These are phyloP conservation scores for Ceratocystis harringtonii DNA, from an alignment of 2,329 filamentous ascomycete species.

Conservation along the genomic window DNA sequence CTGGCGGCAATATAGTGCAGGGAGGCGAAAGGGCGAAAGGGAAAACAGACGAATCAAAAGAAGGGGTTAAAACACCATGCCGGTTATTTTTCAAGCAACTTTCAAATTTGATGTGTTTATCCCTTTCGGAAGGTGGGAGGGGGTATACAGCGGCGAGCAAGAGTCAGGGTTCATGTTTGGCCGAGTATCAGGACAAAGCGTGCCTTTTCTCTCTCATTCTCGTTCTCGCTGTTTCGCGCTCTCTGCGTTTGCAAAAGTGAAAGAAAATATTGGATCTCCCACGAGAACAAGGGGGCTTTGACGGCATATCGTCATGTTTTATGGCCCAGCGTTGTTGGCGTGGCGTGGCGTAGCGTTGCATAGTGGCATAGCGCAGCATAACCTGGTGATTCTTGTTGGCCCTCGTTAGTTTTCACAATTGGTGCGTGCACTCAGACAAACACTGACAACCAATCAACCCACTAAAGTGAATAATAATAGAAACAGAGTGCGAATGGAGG, in stretches of 20 bases:
- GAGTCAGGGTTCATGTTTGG: neutral
- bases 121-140: neutral
- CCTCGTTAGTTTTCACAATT: neutral
- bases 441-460: neutral
- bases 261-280: neutral
- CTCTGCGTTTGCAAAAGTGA: neutral
- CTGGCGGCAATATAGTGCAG: neutral
- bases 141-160: neutral
- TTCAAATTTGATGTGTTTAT: neutral
- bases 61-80: neutral
- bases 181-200: neutral
- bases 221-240: slow-evolving; percentile 4
- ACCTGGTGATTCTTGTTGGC: neutral
- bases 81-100: neutral
- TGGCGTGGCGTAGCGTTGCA: neutral
- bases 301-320: slow-evolving; percentile 5
- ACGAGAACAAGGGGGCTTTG: slow-evolving; percentile 1
- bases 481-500: neutral
- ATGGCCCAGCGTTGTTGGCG: slow-evolving; percentile 1
- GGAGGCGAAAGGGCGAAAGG: neutral
- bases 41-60: neutral
- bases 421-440: neutral
- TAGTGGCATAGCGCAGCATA: slow-evolving; percentile 1
- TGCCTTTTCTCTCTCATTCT: neutral
- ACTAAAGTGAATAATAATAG: neutral